Conservation (phyloP, 495 filamentous ascomycete species). For the Hypoxylon subgilvum region DNA sequence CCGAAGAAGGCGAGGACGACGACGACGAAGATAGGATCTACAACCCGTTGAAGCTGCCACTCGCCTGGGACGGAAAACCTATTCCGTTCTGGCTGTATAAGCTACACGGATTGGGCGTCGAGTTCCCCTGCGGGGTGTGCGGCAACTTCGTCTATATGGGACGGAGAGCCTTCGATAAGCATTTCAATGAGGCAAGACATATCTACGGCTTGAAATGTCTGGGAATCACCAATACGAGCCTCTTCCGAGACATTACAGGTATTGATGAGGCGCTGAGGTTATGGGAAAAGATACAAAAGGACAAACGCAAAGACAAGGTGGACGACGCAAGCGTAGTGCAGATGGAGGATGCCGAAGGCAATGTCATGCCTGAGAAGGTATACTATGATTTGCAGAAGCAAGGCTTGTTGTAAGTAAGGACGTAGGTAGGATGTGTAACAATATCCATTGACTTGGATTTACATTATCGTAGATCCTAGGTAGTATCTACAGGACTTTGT, state of each 20-base stretch:
- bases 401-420: conserved; percentile 61
- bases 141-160: conserved; percentile 98
- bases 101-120: conserved; percentile 91
- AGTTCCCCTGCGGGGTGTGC: conserved; percentile 95
- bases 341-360: conserved; percentile 97
- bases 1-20: conserved; percentile 61
- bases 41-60: conserved; percentile 92
- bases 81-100: conserved; percentile 99
- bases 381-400: conserved; percentile 84
- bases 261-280: conserved; percentile 86
- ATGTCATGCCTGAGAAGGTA: conserved; percentile 98
- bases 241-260: conserved; percentile 91
- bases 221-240: conserved; percentile 87
- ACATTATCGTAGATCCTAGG: conserved; percentile 29
- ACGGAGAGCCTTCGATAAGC: conserved; percentile 93
- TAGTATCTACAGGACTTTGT: background rate
- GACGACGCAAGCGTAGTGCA: conserved; percentile 84
- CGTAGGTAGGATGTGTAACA: background rate
- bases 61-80: conserved; percentile 97
- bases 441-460: too few species aligned
- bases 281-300: conserved; percentile 91
- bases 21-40: conserved; percentile 87
- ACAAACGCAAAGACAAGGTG: conserved; percentile 78
- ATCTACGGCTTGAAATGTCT: conserved; percentile 92
- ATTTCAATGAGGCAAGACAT: conserved; percentile 92